phyloP scores from a whole-genome alignment of 2,329 filamentous ascomycete species.

The Pezicula radicicola region DNA sequence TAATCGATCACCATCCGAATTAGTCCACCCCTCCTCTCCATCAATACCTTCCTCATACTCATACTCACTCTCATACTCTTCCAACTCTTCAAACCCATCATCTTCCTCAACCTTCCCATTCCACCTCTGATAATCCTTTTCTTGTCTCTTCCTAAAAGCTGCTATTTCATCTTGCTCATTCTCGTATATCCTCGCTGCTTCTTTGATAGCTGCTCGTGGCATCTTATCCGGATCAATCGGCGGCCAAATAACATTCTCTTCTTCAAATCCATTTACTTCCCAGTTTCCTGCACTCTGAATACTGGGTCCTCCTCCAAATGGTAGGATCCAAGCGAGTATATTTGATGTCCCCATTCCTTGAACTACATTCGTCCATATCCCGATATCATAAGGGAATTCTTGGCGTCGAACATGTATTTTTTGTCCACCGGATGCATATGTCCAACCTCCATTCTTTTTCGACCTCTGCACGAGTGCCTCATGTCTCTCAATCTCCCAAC shows the following conservation, averaged over 20 bases:
- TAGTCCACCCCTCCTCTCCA: constrained; percentile 64
- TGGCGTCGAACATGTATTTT: constrained; percentile 56
- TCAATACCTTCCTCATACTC: constrained; percentile 31
- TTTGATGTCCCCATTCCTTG: constrained; percentile 74
- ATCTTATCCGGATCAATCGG: constrained; percentile 61
- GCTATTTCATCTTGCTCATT: constrained; percentile 36
- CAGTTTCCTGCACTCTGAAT: constrained; percentile 44
- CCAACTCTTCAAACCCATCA: constrained; percentile 22
- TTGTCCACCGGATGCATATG: constrained; percentile 42
- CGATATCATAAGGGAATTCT: constrained; percentile 81
- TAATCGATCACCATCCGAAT: constrained; percentile 71
- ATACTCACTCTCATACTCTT: constrained; percentile 28
- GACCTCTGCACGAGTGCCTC: constrained; percentile 51
- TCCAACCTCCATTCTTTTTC: constrained; percentile 33
- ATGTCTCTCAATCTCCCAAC: constrained; percentile 69
- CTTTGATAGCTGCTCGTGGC: constrained; percentile 18
- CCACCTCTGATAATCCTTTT: constrained; percentile 42
- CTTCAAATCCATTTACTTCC: constrained; percentile 78
- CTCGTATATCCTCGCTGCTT: constrained; percentile 13
- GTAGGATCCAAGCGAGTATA: constrained; percentile 65
- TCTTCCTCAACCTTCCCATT: constrained; percentile 14
- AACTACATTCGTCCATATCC: constrained; percentile 69
- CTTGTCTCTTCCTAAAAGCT: constrained; percentile 48
- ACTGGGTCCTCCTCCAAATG: constrained; percentile 52
- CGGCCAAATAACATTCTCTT: constrained; percentile 57